These are phyloP conservation scores for Aspergillus sclerotioniger DNA, from an alignment of 495 filamentous ascomycete genomes.

Conservation along the genomic window DNA sequence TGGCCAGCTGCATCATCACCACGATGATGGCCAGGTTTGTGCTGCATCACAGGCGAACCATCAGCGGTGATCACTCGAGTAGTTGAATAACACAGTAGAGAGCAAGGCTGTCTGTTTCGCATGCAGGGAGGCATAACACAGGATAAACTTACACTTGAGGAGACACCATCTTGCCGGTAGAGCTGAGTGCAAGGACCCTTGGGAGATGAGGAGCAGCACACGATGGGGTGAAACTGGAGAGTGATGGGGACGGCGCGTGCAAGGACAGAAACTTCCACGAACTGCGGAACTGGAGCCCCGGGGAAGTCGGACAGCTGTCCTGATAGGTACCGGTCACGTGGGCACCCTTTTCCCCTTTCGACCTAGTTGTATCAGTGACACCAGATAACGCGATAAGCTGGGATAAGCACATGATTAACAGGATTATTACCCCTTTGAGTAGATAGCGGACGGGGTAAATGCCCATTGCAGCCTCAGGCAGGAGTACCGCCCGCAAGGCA, in stretches of 20 bases:
- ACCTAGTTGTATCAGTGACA: background rate
- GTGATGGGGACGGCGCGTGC: slow-evolving; percentile 24
- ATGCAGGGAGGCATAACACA: background rate
- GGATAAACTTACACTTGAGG: slow-evolving; percentile 42
- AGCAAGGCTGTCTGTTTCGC: background rate
- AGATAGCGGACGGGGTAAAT: too few species aligned
- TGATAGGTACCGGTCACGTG: slow-evolving; percentile 25
- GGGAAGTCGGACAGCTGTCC: slow-evolving; percentile 32
- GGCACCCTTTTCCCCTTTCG: background rate
- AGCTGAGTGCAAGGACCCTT: slow-evolving; percentile 13
- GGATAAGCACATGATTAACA: slow-evolving; percentile 1
- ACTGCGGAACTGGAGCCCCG: slow-evolving; percentile 18
- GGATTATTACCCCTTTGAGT: too few species aligned
- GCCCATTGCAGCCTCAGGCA: background rate
- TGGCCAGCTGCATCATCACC: slow-evolving; percentile 96
- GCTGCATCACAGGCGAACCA: slow-evolving; percentile 42
- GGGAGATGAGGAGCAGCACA: slow-evolving; percentile 9
- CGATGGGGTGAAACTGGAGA: slow-evolving; percentile 15
- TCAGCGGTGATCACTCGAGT: slow-evolving; percentile 6
- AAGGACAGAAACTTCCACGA: slow-evolving; percentile 25
- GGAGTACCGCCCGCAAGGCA: slow-evolving; percentile 11
- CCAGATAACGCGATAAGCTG: background rate
- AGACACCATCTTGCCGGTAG: slow-evolving; percentile 44
- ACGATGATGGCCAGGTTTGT: slow-evolving; percentile 94
- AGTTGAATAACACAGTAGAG: background rate